Base-by-base conservation (phyloP, 2,329 filamentous ascomycete genomes). In the Massarina eburnea region DNA sequence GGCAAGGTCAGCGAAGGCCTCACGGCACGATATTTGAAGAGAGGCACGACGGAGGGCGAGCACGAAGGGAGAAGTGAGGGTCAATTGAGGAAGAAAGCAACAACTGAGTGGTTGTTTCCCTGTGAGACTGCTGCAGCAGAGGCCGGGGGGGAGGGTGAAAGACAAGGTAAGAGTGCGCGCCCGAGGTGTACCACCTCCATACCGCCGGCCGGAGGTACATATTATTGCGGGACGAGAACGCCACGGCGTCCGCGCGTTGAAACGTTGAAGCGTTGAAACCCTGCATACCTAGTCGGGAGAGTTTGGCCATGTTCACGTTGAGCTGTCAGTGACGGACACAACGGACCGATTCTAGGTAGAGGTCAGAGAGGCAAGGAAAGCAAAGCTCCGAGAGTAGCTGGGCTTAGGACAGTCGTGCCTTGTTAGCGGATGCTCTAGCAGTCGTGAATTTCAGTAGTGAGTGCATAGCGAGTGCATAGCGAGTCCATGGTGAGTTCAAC, bases 201-300 rank as follows among this genome's bases (percentile, higher is more conserved):
- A n/a, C n/a, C n/a, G n/a, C n/a, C n/a, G n/a, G n/a, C n/a, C n/a
- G 30, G 12, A 22, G 29, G 40, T 6, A 12, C 22, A 30, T 14
- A 36, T 3, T 8, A 29, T 17, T 19, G 40, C 39, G 40, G 33
- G 40, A 43, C 30, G 40, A 27, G 21, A 36, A 37, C 20, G 40
- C 30, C 30, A 37, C 21, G 33, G 21, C 37, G 37, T 39, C 37
- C 7, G 37, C 3, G 37, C 3, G 7, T n/a, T n/a, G n/a, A n/a
- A n/a, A n/a, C n/a, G n/a, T n/a, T n/a, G 18, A 36, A 14, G 17
- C 8, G 34, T 30, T 14, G 7, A 4, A 14, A 14, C 27, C 24
- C 24, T 26, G 24, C 24, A 7, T 30, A 14, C 27, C 5, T 37
- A n/a, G 8, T 10, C 9, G 10, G 32, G 10, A 19, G n/a, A 35